These are phyloP conservation scores for Biscogniauxia sp. DNA, from an alignment of 2,329 filamentous ascomycete species.

Conservation along the genomic window DNA sequence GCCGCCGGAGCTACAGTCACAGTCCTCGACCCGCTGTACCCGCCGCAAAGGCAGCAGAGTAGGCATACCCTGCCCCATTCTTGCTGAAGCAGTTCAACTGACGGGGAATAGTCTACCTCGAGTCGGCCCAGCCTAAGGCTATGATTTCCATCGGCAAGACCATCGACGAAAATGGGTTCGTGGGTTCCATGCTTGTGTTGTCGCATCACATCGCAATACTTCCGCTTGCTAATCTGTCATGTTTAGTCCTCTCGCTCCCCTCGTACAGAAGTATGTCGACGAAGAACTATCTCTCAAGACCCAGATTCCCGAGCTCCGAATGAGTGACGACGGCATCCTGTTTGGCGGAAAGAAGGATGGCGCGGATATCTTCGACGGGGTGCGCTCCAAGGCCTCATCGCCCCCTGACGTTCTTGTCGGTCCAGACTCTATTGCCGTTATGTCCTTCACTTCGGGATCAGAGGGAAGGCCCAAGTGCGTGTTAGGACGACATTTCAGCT, in stretches of 20 bases:
- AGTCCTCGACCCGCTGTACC: constrained; percentile 79
- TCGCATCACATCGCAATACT: no score
- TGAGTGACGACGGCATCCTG: constrained; percentile 69
- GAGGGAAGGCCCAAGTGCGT: constrained; percentile 87
- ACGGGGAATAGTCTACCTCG: constrained; percentile 58
- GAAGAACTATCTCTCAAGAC: constrained; percentile 71
- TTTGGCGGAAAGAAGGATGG: constrained; percentile 66
- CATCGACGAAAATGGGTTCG: constrained; percentile 55
- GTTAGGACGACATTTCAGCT: constrained; percentile 77
- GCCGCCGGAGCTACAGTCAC: constrained; percentile 59
- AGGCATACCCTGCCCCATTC: not conserved
- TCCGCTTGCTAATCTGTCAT: no score
- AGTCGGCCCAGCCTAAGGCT: constrained; percentile 71
- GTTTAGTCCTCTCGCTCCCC: constrained; percentile 45
- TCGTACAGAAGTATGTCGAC: constrained; percentile 64
- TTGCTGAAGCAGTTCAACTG: no score
- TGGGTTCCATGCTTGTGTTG: no score
- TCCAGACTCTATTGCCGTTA: no score
- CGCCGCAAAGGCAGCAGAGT: constrained; percentile 71
- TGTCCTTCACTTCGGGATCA: constrained; percentile 71
- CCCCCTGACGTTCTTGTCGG: constrained; percentile 61
- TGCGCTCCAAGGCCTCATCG: constrained; percentile 46
- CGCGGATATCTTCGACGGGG: constrained; percentile 61
- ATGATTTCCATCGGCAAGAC: constrained; percentile 74
- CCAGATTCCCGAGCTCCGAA: constrained; percentile 68